Conservation (phyloP, 441 rosid genomes). For the Mallotus repandus region DNA sequence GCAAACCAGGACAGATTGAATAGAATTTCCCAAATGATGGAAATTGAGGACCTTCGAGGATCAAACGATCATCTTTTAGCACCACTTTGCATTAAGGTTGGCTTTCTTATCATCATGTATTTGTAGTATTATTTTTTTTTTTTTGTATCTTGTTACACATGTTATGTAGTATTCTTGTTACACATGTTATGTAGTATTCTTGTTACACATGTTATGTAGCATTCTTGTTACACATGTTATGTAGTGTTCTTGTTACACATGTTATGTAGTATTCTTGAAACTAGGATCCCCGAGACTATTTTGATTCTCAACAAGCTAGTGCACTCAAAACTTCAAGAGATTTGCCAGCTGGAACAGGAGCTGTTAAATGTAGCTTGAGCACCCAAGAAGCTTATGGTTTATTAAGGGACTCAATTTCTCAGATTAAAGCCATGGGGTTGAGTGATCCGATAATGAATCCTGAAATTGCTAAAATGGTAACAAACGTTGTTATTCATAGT, state of each 20-base stretch:
- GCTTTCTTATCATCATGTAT: conserved; percentile 14
- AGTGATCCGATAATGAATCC: conserved; percentile 65
- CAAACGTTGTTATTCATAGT: background rate
- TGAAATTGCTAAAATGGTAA: conserved; percentile 74
- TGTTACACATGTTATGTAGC: conserved; percentile 16
- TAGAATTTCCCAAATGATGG: conserved; percentile 57
- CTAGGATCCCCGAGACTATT: conserved; percentile 96
- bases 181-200: conserved; percentile 18
- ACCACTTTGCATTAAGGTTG: conserved; percentile 85
- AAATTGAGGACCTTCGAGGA: conserved; percentile 86
- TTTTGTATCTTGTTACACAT: conserved; percentile 11
- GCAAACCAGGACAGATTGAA: conserved; percentile 47
- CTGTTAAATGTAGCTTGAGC: conserved; percentile 41
- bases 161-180: conserved; percentile 21
- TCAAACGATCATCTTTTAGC: conserved; percentile 68
- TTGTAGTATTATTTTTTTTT: conserved; percentile 13
- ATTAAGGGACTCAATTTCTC: conserved; percentile 62
- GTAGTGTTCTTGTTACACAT: conserved; percentile 3
- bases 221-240: conserved; percentile 24
- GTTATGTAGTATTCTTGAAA: conserved; percentile 25
- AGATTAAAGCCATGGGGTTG: conserved; percentile 53
- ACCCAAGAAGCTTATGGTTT: conserved; percentile 63
- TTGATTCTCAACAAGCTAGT: conserved; percentile 90
- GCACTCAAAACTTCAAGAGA: conserved; percentile 56
- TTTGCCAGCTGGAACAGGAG: conserved; percentile 37